Percentiles rank a stretch among this genome's conserved stretches.
Evolutionary conservation across 139 green algal species (phyloP).

Genomic region (Micromonas commoda): DNA sequence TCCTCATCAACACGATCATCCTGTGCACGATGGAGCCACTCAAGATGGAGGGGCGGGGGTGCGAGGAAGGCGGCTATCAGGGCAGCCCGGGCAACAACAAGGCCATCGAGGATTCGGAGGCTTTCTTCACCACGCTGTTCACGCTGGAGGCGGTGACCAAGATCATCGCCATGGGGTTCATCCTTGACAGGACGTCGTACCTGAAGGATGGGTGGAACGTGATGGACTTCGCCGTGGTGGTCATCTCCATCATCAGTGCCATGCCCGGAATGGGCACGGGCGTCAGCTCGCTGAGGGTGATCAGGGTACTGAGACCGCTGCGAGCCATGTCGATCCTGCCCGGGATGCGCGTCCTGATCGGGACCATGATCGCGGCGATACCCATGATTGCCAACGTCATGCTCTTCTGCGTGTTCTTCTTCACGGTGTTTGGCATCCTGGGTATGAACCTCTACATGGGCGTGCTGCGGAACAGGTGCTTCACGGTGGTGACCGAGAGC

Average conservation of each 20-base stretch:
- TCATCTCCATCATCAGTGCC: constrained; percentile 18
- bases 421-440: constrained; percentile 38
- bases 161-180: constrained; percentile 32
- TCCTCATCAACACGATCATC: constrained; percentile 33
- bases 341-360: constrained; percentile 34
- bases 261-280: not conserved
- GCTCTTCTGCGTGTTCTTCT: constrained; percentile 29
- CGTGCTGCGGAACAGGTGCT: constrained; percentile 25
- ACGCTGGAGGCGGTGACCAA: constrained; percentile 31
- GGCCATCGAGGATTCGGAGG: constrained; percentile 25
- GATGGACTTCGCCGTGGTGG: constrained; percentile 37
- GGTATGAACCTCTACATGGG: constrained; percentile 36
- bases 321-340: constrained; percentile 29
- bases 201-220: constrained; percentile 39
- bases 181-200: constrained; percentile 30
- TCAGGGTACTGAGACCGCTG: constrained; percentile 36
- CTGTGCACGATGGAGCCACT: constrained; percentile 30
- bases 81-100: constrained; percentile 23
- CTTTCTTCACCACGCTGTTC: constrained; percentile 33
- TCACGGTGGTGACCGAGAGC: not conserved
- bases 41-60: constrained; percentile 11
- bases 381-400: constrained; percentile 37
- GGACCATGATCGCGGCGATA: constrained; percentile 33
- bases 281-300: constrained; percentile 17
- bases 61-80: not conserved